phyloP scores from a whole-genome alignment of 768 basidiomycete species.

The Rhodosporidiobolus sp. region DNA sequence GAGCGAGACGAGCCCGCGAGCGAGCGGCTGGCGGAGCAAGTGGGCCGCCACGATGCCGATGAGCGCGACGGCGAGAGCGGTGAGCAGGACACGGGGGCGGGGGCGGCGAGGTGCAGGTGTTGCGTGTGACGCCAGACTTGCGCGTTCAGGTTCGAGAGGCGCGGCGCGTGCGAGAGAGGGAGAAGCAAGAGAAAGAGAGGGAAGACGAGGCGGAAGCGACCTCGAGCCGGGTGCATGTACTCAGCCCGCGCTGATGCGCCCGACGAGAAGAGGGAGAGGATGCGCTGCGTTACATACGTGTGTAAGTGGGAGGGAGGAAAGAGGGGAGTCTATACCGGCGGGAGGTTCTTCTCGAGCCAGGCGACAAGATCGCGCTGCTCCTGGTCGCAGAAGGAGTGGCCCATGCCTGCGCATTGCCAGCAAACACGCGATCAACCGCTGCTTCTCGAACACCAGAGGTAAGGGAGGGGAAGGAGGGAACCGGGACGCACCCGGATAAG shows the following conservation, averaged over 20 bases:
- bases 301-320: neutral
- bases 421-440: neutral
- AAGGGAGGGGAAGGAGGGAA: neutral
- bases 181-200: no score
- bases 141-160: neutral
- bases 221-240: no score
- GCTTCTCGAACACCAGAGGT: neutral
- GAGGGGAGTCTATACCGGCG: slow-evolving; percentile 2
- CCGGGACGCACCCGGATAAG: slow-evolving; percentile 17
- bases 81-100: neutral
- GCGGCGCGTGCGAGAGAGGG: neutral
- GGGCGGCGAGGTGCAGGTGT: neutral
- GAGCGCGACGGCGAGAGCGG: neutral
- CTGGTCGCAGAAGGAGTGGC: slow-evolving; percentile 23
- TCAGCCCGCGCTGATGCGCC: no score
- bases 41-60: no score
- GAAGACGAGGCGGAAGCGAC: no score
- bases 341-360: slow-evolving; percentile 6
- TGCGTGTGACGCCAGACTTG: no score
- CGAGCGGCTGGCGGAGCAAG: no score
- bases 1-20: no score
- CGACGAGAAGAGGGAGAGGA: no score
- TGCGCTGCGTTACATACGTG: no score
- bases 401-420: slow-evolving; percentile 24
- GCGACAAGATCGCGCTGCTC: slow-evolving; percentile 30